Base-by-base conservation (phyloP, 805 yeast species). In the Kockiozyma suomiensis region DNA sequence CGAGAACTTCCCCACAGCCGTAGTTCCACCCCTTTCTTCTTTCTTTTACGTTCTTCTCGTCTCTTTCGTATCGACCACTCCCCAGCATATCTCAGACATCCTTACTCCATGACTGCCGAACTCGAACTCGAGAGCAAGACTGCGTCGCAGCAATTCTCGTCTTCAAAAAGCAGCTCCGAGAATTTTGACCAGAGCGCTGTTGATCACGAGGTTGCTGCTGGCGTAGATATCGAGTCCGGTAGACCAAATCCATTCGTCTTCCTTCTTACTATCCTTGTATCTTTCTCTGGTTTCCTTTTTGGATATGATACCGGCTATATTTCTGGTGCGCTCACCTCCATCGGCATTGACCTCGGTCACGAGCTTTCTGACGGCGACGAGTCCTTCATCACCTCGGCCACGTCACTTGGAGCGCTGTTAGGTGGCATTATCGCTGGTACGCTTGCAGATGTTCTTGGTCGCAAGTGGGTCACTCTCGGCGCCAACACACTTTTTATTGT, bases 281-380 rank as follows among this genome's bases (percentile, higher is more conserved):
- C 97, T 6, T 86, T 93, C 64, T 91, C 97, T 0, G 98, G 98
- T 1, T 90, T 92, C 75, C 84, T 93, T 90, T 93, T 93, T 75
- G 99, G 99, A 67, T 93, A 93, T 71, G 99, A 93, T 74, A 93
- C 98, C 0, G 98, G 98, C 67, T 93, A 93, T 75, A 92, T 93
- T 43, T 93, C 98, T 2, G 86, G 96, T 19, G 97, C 97, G 0
- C 79, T 93, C 69, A 96, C 92, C 21, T 84, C 91, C 38, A 85
- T 93, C 50, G 91, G 92, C 12, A 82, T 84, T 4, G 96, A 89
- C 71, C 81, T 93, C 63, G 76, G 79, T 46, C 79, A 80, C 58
- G 69, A 72, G 0, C 78, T 92, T 55, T 78, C 91, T 0, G 81
- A 84, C 59, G 96, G 96, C 49, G 85, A 91, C 67, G 88, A 90